Evolutionary conservation across 2,329 filamentous ascomycete species (phyloP).

Genomic region (Aspergillus fumigatiaffinis): DNA sequence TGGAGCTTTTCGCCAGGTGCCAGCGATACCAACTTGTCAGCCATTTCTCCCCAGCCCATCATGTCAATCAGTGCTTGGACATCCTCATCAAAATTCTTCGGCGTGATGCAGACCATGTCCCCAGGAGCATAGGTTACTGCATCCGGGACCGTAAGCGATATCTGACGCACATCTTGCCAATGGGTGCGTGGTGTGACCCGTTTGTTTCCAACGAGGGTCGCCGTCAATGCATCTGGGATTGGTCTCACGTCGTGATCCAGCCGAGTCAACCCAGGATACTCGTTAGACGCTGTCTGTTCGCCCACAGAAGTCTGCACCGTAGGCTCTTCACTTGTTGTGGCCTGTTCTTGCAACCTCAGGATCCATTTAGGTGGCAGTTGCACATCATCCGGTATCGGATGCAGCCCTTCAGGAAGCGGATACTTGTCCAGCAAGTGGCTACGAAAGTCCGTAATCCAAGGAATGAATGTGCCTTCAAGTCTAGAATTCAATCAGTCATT

Average conservation of each 20-base stretch:
- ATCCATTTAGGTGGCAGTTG: constrained; percentile 73
- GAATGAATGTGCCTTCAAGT: constrained; percentile 74
- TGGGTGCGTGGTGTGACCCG: constrained; percentile 72
- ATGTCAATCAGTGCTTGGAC: constrained; percentile 73
- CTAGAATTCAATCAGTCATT: constrained; percentile 41
- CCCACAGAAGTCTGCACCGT: not conserved
- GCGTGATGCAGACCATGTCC: constrained; percentile 75
- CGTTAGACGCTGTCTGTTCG: constrained; percentile 5
- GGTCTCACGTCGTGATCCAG: constrained; percentile 50
- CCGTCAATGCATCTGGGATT: constrained; percentile 54
- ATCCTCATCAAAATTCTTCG: constrained; percentile 80
- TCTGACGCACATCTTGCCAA: constrained; percentile 88
- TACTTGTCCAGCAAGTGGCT: constrained; percentile 62
- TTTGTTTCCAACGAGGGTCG: constrained; percentile 60
- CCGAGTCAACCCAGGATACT: constrained; percentile 21
- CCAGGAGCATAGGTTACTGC: constrained; percentile 61
- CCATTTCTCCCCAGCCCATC: constrained; percentile 72
- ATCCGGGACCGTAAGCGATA: constrained; percentile 55
- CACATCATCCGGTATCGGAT: constrained; percentile 69
- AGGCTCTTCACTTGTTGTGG: not conserved
- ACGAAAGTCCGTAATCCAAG: constrained; percentile 69
- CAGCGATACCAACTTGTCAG: constrained; percentile 65
- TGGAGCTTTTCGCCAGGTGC: constrained; percentile 24
- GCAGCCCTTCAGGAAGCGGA: constrained; percentile 63
- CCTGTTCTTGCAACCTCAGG: constrained; percentile 31